phyloP scores from a whole-genome alignment of 2,329 filamentous ascomycete genomes.

The Orbilia quercus region DNA sequence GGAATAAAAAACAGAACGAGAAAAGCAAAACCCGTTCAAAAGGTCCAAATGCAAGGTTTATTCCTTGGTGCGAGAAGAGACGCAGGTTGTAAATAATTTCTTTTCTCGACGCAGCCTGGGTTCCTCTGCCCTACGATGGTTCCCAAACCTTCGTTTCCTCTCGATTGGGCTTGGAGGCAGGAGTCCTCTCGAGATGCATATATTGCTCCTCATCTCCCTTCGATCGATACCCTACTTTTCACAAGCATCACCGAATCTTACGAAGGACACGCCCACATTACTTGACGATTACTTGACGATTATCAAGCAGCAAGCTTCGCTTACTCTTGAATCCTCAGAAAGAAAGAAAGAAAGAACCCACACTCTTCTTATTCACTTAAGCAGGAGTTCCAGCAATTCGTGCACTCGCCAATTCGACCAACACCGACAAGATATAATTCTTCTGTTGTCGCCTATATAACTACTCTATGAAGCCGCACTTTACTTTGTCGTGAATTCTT shows the following conservation, averaged over 20 bases:
- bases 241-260: slow-evolving; percentile 56
- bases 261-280: slow-evolving; percentile 56
- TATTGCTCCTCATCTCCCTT: slow-evolving; percentile 52
- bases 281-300: slow-evolving; percentile 53
- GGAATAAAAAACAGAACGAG: slow-evolving; percentile 27
- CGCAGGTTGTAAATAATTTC: slow-evolving; percentile 38
- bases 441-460: neutral
- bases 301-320: slow-evolving; percentile 19
- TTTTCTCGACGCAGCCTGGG: slow-evolving; percentile 36
- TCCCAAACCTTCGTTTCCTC: slow-evolving; percentile 44
- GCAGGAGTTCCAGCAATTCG: slow-evolving; percentile 49
- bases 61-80: slow-evolving; percentile 35
- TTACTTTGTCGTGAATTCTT: slow-evolving; percentile 22
- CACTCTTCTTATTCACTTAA: slow-evolving; percentile 57
- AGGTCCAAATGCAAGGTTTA: slow-evolving; percentile 38
- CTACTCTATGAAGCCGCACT: neutral
- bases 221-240: slow-evolving; percentile 53
- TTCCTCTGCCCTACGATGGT: slow-evolving; percentile 42
- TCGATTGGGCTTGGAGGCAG: slow-evolving; percentile 51
- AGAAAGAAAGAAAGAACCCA: no score
- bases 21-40: slow-evolving; percentile 12
- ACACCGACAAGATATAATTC: slow-evolving; percentile 17
- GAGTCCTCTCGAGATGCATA: slow-evolving; percentile 55
- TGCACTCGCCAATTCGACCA: slow-evolving; percentile 21
- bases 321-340: slow-evolving; percentile 35